Percentiles rank a stretch among this genome's conserved stretches.
Conservation (phyloP, 169 alveolate genomes). For the Babesia caballi region DNA sequence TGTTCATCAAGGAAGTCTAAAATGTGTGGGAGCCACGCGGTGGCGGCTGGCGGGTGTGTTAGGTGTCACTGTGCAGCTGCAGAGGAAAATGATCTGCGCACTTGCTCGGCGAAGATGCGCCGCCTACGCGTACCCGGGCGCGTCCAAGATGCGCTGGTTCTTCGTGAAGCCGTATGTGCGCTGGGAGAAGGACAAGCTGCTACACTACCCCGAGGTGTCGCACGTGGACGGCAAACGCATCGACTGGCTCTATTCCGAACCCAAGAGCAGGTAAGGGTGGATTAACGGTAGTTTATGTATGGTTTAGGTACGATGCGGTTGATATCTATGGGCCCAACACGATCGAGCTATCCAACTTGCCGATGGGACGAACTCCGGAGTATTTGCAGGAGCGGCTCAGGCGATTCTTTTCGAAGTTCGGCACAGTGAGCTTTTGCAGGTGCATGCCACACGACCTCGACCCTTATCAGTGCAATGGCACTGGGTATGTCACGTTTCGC, state of each 20-base stretch:
- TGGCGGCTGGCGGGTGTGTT: no score
- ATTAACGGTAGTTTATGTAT: background rate
- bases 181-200: constrained; percentile 24
- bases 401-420: constrained; percentile 80
- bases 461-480: constrained; percentile 84
- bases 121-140: constrained; percentile 60
- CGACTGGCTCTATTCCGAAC: constrained; percentile 57
- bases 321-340: constrained; percentile 78
- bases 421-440: constrained; percentile 75
- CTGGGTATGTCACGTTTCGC: constrained; percentile 77
- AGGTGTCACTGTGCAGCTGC: no score
- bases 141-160: constrained; percentile 64
- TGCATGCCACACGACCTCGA: constrained; percentile 83
- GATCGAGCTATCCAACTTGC: constrained; percentile 72
- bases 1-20: background rate
- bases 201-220: constrained; percentile 59
- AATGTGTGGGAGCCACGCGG: no score
- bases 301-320: constrained; percentile 62
- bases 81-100: background rate
- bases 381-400: constrained; percentile 84
- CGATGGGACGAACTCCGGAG: constrained; percentile 85
- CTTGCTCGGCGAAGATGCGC: background rate
- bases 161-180: constrained; percentile 62
- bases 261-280: constrained; percentile 46
- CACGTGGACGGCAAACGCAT: constrained; percentile 40